phyloP scores from a whole-genome alignment of 352 stramenopile genomes.

The Phytophthora quininea region DNA sequence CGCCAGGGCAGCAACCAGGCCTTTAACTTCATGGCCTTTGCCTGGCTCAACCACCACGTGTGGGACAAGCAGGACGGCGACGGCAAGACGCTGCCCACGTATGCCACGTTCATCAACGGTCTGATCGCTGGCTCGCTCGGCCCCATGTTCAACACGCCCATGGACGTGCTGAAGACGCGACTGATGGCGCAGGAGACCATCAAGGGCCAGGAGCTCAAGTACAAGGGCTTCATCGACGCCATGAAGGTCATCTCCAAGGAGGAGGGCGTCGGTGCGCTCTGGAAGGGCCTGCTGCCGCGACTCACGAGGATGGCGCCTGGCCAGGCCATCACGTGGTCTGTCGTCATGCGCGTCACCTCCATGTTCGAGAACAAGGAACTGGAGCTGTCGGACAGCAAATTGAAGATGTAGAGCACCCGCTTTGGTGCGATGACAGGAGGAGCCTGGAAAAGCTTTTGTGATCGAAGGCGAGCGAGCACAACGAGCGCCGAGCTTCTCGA shows the following conservation, averaged over 20 bases:
- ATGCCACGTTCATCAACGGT: slow-evolving; percentile 95
- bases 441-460: neutral
- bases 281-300: slow-evolving; percentile 96
- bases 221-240: slow-evolving; percentile 94
- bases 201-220: slow-evolving; percentile 93
- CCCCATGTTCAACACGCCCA: slow-evolving; percentile 88
- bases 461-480: slow-evolving; percentile 20
- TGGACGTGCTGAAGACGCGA: slow-evolving; percentile 97
- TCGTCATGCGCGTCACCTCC: slow-evolving; percentile 89
- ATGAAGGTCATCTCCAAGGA: slow-evolving; percentile 94
- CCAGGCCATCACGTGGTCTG: slow-evolving; percentile 97
- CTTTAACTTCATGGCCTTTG: slow-evolving; percentile 97
- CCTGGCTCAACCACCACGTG: slow-evolving; percentile 92
- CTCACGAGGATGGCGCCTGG: slow-evolving; percentile 96
- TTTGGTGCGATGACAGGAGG: slow-evolving; percentile 5
- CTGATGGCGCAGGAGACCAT: slow-evolving; percentile 91
- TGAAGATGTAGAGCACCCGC: slow-evolving; percentile 64
- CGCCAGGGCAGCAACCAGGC: slow-evolving; percentile 98
- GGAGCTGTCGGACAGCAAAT: slow-evolving; percentile 55
- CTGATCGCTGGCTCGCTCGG: slow-evolving; percentile 86
- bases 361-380: slow-evolving; percentile 85
- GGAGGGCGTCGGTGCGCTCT: slow-evolving; percentile 94
- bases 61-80: slow-evolving; percentile 92
- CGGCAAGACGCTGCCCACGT: slow-evolving; percentile 90
- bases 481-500: slow-evolving; percentile 10